Conservation (phyloP, 2,329 filamentous ascomycete species). For the Neofusicoccum umdonicola region DNA sequence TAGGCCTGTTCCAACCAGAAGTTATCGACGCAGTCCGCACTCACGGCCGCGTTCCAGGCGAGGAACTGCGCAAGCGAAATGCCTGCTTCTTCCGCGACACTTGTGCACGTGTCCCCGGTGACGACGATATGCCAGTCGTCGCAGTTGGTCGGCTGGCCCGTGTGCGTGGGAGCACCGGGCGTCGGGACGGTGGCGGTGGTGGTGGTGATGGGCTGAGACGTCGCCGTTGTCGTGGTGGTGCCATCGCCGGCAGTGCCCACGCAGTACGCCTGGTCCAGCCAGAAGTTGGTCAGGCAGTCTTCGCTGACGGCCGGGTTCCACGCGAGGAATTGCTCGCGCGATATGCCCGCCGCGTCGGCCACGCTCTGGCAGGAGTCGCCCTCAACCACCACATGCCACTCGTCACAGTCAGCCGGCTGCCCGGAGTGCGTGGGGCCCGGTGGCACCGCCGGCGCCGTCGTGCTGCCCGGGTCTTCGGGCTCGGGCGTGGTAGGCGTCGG, state of each 20-base stretch:
- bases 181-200: background rate
- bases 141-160: background rate
- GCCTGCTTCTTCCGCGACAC: background rate
- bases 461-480: no score
- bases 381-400: background rate
- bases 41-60: background rate
- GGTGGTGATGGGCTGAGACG: background rate
- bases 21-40: background rate
- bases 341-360: background rate
- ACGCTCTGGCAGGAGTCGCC: constrained; percentile 7
- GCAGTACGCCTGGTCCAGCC: background rate
- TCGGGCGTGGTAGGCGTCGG: no score
- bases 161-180: background rate
- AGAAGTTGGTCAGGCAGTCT: background rate
- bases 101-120: background rate
- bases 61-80: background rate
- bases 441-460: no score
- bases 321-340: constrained; percentile 2
- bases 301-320: constrained; percentile 2
- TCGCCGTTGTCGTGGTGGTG: background rate
- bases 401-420: background rate
- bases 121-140: background rate
- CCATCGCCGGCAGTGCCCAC: background rate
- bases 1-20: background rate
- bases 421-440: background rate